These are phyloP conservation scores for Mrakia frigida DNA, from an alignment of 768 basidiomycete species.

Conservation along the genomic window DNA sequence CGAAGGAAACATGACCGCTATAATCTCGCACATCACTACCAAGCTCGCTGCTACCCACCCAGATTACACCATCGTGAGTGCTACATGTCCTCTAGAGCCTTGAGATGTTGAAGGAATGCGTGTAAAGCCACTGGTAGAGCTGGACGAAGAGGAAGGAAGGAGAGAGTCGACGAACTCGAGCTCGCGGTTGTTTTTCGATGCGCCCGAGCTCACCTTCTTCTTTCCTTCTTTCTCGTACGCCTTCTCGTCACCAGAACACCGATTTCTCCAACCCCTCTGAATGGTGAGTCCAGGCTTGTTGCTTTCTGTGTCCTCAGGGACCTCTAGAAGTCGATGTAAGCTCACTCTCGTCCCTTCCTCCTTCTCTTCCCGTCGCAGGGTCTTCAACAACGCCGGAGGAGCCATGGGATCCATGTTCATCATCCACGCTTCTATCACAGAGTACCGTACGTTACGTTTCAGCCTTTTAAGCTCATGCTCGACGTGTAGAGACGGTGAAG, in stretches of 20 bases:
- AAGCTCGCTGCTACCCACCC: slow-evolving; percentile 74
- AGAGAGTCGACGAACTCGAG: neutral
- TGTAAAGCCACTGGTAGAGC: too few species aligned
- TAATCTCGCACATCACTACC: slow-evolving; percentile 73
- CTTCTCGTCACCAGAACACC: slow-evolving; percentile 30
- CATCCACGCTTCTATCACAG: slow-evolving; percentile 92
- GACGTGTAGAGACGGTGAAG: too few species aligned
- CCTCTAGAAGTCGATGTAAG: neutral
- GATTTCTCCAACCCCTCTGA: slow-evolving; percentile 52
- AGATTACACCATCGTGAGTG: slow-evolving; percentile 43
- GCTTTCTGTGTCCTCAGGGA: neutral
- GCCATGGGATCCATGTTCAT: slow-evolving; percentile 96
- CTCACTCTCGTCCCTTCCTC: too few species aligned
- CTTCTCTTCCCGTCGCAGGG: slow-evolving; percentile 43
- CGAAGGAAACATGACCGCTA: slow-evolving; percentile 59
- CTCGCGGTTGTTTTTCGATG: neutral
- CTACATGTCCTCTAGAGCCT: neutral
- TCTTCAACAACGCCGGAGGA: slow-evolving; percentile 94
- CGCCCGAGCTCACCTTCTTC: neutral
- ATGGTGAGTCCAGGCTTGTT: slow-evolving; percentile 47
- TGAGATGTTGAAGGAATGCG: too few species aligned
- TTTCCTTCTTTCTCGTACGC: neutral
- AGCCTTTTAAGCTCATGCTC: neutral
- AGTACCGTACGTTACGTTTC: slow-evolving; percentile 65
- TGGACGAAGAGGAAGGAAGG: neutral